Evolutionary conservation across 2,329 filamentous ascomycete species (phyloP).

Genomic region (Pseudogymnoascus sp.): DNA sequence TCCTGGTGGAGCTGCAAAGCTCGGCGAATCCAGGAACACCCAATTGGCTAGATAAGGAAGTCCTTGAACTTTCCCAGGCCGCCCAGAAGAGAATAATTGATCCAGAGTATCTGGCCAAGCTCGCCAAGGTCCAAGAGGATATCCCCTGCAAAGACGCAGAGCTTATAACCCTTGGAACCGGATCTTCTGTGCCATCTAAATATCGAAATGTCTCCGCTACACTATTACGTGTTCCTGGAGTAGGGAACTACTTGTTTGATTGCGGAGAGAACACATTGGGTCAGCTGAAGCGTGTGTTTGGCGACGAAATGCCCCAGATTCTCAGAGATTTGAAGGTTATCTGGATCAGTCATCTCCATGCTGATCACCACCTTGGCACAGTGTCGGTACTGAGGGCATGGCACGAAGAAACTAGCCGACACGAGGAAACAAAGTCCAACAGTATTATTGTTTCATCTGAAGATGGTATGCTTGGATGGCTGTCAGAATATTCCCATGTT

Average conservation of each 20-base stretch:
- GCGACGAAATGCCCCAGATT: slow-evolving; percentile 59
- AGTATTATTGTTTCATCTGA: slow-evolving; percentile 63
- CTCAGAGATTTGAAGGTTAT: slow-evolving; percentile 73
- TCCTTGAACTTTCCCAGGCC: slow-evolving; percentile 45
- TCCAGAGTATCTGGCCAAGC: slow-evolving; percentile 40
- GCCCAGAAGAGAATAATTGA: slow-evolving; percentile 37
- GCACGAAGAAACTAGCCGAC: slow-evolving; percentile 46
- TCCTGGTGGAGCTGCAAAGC: slow-evolving; percentile 32
- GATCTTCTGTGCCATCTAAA: slow-evolving; percentile 82
- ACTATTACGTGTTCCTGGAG: slow-evolving; percentile 72
- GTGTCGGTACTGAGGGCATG: slow-evolving; percentile 76
- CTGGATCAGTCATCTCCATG: slow-evolving; percentile 93
- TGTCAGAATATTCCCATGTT: slow-evolving; percentile 71
- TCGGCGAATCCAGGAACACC: slow-evolving; percentile 13
- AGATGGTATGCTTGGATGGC: slow-evolving; percentile 62
- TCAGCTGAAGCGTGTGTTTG: slow-evolving; percentile 70
- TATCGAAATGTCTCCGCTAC: slow-evolving; percentile 94
- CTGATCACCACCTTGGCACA: slow-evolving; percentile 89
- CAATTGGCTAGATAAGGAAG: slow-evolving; percentile 31
- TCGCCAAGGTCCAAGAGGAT: slow-evolving; percentile 49
- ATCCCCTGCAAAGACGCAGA: slow-evolving; percentile 71
- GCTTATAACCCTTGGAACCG: slow-evolving; percentile 82
- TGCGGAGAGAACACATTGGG: slow-evolving; percentile 89
- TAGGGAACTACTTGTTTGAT: slow-evolving; percentile 86
- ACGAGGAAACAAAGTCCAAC: slow-evolving; percentile 31